Percentiles rank a stretch among this genome's conserved stretches.
phyloP scores from a whole-genome alignment of 345 rosid genomes.

The Adansonia digitata region DNA sequence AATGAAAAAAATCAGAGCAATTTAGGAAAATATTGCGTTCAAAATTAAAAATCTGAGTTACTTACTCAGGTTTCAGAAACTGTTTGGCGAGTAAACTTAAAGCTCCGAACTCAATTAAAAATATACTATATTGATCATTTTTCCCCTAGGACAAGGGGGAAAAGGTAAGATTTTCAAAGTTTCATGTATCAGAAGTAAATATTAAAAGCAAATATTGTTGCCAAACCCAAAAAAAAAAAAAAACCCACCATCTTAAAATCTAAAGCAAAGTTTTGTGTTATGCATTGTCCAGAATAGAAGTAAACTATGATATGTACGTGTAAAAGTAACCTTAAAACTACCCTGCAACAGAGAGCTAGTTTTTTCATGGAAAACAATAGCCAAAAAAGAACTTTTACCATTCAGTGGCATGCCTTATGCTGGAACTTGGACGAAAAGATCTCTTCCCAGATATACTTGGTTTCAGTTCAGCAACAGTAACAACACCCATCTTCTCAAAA shows the following conservation, averaged over 20 bases:
- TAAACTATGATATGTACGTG: not conserved
- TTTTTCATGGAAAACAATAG: not conserved
- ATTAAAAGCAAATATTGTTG: not conserved
- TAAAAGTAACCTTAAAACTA: not conserved
- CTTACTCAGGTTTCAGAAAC: not conserved
- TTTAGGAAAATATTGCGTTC: too few relatives aligned
- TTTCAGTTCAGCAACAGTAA: slow-evolving; percentile 69
- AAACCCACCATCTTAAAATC: not conserved
- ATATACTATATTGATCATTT: not conserved
- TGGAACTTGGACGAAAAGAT: slow-evolving; percentile 79
- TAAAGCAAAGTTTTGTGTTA: not conserved
- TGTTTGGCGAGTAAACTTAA: not conserved
- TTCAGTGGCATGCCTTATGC: slow-evolving; percentile 91
- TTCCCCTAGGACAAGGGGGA: not conserved
- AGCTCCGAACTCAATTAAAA: not conserved
- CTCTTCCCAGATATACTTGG: slow-evolving; percentile 85
- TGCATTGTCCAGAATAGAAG: slow-evolving; percentile 9
- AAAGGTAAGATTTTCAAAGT: not conserved
- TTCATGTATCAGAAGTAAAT: not conserved
- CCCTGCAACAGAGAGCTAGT: not conserved
- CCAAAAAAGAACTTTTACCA: slow-evolving; percentile 43
- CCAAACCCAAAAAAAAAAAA: not conserved
- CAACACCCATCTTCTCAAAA: slow-evolving; percentile 59
- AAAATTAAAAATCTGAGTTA: not conserved
- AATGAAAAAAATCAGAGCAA: too few relatives aligned